Percentiles rank a stretch among this genome's conserved stretches.
phyloP scores from a whole-genome alignment of 108 stramenopile genomes.

The Conticribra weissflogii region DNA sequence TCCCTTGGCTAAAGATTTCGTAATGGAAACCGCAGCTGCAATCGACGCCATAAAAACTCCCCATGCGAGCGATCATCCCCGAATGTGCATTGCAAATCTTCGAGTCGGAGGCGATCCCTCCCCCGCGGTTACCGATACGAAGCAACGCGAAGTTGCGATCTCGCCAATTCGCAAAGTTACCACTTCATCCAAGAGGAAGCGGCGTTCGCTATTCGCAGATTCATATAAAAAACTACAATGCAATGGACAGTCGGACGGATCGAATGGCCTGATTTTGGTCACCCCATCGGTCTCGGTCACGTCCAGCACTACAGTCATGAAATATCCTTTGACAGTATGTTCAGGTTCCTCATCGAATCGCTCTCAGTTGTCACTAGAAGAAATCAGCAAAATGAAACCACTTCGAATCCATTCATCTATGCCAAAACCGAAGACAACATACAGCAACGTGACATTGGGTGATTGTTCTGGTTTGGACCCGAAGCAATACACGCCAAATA shows the following conservation, averaged over 20 bases:
- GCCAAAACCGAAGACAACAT: not conserved
- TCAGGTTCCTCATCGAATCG: constrained; percentile 27
- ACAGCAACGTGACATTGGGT: not conserved
- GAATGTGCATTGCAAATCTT: constrained; percentile 46
- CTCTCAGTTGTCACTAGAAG: constrained; percentile 23
- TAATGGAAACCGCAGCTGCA: constrained; percentile 9
- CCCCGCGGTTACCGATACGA: constrained; percentile 11
- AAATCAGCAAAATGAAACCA: constrained; percentile 23
- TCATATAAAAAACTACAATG: constrained; percentile 4
- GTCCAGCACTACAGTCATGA: constrained; percentile 38
- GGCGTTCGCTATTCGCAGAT: constrained; percentile 27
- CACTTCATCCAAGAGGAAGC: constrained; percentile 21
- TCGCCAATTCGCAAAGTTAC: constrained; percentile 35
- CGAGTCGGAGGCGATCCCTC: constrained; percentile 32
- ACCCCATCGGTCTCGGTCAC: constrained; percentile 41
- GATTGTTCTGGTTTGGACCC: constrained; percentile 36
- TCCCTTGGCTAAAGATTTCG: constrained; percentile 31
- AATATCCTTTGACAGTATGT: constrained; percentile 43
- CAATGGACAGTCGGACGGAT: constrained; percentile 15
- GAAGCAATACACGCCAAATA: constrained; percentile 35
- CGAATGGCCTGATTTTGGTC: constrained; percentile 20
- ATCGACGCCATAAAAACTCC: constrained; percentile 39
- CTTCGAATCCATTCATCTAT: constrained; percentile 10
- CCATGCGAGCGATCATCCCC: constrained; percentile 38
- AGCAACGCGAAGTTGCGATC: constrained; percentile 41